Base-by-base conservation (phyloP, 2,329 filamentous ascomycete species). In the Talaromyces sp. region DNA sequence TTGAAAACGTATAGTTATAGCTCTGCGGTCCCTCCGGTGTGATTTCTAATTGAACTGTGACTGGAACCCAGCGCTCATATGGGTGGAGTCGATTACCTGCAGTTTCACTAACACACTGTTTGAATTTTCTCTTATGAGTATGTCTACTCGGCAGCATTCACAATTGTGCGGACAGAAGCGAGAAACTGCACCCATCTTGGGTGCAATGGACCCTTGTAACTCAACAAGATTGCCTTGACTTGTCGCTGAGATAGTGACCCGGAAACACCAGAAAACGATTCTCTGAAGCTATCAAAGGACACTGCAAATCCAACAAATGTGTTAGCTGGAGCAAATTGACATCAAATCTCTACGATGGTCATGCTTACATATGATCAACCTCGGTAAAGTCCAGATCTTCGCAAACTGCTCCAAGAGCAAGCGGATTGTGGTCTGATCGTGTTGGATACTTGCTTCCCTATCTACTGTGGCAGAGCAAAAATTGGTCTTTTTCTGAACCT, bases 371-470 rank as follows among this genome's bases (percentile, higher is more conserved):
- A 31, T 37, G 19, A 63, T 50, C 47, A 57, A 39, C n/a, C 50
- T 57, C n/a, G 61, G 27, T 11, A 66, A 50, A 43, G 70, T 70
- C 71, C 71, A 73, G 14, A 69, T 63, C 1, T 19, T 64, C 1
- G 58, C 70, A 68, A 73, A 73, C 22, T 72, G 70, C 31, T 72
- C 35, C 11, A 73, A 64, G 24, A 70, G 68, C 3, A 73, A 64
- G 39, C 39, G 67, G 2, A 73, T 67, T 14, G 72, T 54, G 27
- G 67, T 67, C 19, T 66, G 67, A 3, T 71, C 37, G 33, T 67
- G 63, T 2, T 67, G 62, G 13, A 70, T 67, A 45, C 62, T 54
- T 6, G 67, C 41, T 8, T 41, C 35, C 19, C 66, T 39, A 54
- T 59, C 60, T 22, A 47, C 8, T n/a, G 22, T 8, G 47, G 64